A percentile compares a stretch with the other conserved stretches of the same genome.
These are phyloP conservation scores for Apiotrichum sp. DNA, from an alignment of 1,284 basidiomycete species.

Conservation along the genomic window DNA sequence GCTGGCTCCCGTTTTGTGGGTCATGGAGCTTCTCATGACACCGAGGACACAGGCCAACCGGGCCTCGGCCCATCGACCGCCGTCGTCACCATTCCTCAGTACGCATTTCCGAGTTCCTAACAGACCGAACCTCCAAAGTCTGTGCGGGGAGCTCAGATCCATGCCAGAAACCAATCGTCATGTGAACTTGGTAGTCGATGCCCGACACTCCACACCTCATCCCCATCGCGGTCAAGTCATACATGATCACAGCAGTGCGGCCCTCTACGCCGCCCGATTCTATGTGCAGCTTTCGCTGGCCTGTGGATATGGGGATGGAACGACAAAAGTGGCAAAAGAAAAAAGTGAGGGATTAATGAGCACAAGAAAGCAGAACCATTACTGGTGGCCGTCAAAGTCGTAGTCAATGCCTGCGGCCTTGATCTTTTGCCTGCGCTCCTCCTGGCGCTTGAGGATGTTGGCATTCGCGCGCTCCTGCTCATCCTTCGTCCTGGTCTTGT, in stretches of 20 bases:
- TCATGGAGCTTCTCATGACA: no score
- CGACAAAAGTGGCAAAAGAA: not conserved
- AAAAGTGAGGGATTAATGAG: no score
- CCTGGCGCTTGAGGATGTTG: constrained; percentile 70
- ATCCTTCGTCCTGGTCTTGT: constrained; percentile 66
- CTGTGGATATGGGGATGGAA: not conserved
- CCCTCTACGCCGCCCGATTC: not conserved
- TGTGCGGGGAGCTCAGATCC: no score
- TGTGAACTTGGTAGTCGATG: no score
- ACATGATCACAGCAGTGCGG: constrained; percentile 3
- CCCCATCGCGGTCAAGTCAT: not conserved
- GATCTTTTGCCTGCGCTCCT: constrained; percentile 70
- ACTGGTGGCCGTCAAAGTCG: constrained; percentile 59
- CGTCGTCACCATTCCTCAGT: no score
- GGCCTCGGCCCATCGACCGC: no score
- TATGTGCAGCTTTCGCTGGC: not conserved
- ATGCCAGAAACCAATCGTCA: no score
- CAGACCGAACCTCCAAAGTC: no score
- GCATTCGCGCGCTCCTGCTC: constrained; percentile 62
- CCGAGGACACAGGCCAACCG: no score
- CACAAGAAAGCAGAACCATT: not conserved
- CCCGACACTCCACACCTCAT: no score
- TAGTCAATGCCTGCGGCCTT: constrained; percentile 81
- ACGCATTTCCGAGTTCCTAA: no score
- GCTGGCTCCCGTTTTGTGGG: no score